Conservation (phyloP, 129 eudicot genomes). For the Gnaphalium uliginosum region DNA sequence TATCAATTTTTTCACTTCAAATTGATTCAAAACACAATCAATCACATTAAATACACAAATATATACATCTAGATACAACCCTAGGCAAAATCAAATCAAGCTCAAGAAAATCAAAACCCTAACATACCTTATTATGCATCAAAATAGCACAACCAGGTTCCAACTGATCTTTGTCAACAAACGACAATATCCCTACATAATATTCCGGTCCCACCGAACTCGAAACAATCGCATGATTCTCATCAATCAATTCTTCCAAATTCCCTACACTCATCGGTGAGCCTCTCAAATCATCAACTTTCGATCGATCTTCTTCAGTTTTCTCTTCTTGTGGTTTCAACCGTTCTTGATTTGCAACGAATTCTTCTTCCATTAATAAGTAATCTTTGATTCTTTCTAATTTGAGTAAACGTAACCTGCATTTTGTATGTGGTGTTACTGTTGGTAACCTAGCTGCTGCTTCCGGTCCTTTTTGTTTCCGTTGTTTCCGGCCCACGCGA, state of each 20-base stretch:
- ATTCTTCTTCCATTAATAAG: slow-evolving; percentile 89
- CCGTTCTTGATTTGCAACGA: slow-evolving; percentile 87
- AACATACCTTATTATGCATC: slow-evolving; percentile 90
- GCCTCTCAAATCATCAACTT: slow-evolving; percentile 91
- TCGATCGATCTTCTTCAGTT: slow-evolving; percentile 84
- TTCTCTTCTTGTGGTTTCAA: slow-evolving; percentile 95
- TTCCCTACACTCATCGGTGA: slow-evolving; percentile 97
- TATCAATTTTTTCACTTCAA: too few relatives aligned
- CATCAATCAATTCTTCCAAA: slow-evolving; percentile 92
- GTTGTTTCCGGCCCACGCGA: slow-evolving; percentile 90
- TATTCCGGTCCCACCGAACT: slow-evolving; percentile 97
- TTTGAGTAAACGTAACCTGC: slow-evolving; percentile 69
- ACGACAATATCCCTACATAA: slow-evolving; percentile 86
- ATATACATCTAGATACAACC: background rate
- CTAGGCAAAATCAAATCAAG: background rate
- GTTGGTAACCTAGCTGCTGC: slow-evolving; percentile 85
- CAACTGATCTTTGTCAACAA: slow-evolving; percentile 91
- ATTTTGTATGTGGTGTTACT: slow-evolving; percentile 79
- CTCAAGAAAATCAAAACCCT: slow-evolving; percentile 7
- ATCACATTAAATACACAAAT: background rate
- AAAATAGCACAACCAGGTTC: slow-evolving; percentile 94
- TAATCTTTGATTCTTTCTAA: slow-evolving; percentile 89
- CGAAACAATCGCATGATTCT: slow-evolving; percentile 93
- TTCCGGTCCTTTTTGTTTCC: slow-evolving; percentile 90
- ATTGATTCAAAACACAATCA: too few relatives aligned